These are phyloP conservation scores for Akanthomyces lecanii DNA, from an alignment of 2,329 filamentous ascomycete genomes.

Conservation along the genomic window DNA sequence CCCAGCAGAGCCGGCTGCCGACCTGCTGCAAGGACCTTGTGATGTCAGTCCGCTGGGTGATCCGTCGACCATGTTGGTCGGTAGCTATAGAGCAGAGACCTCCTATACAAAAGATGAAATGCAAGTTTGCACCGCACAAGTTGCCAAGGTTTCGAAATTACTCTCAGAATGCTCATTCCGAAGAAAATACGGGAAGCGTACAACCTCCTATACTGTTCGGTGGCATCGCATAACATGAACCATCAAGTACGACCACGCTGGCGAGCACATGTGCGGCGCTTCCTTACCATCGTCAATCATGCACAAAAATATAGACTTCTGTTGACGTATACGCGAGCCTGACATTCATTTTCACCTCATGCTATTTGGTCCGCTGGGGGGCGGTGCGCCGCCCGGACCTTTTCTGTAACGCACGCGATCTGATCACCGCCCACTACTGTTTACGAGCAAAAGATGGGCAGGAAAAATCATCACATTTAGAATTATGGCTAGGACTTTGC, in stretches of 20 bases:
- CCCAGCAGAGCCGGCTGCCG: background rate
- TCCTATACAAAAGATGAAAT: background rate
- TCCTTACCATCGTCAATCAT: background rate
- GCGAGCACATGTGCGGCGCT: background rate
- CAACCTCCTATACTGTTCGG: background rate
- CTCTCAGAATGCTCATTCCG: background rate
- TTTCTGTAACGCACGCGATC: slow-evolving; percentile 6
- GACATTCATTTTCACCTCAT: background rate
- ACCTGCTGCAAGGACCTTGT: background rate
- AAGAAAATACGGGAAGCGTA: background rate
- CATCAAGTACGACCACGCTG: background rate
- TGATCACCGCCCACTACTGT: background rate
- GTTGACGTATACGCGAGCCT: background rate
- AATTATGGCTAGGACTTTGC: background rate
- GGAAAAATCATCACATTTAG: no score
- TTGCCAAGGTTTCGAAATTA: background rate
- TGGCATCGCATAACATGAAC: background rate
- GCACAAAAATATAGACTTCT: background rate
- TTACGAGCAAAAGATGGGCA: background rate
- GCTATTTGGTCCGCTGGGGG: background rate
- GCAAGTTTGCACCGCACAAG: background rate
- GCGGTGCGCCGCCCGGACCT: slow-evolving; percentile 1
- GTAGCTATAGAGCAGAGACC: background rate
- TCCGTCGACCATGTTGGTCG: background rate
- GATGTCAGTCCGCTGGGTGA: background rate